Percentiles rank a stretch among this genome's conserved stretches.
phyloP scores from a whole-genome alignment of 768 basidiomycete genomes.

The Favolaschia claudopus region DNA sequence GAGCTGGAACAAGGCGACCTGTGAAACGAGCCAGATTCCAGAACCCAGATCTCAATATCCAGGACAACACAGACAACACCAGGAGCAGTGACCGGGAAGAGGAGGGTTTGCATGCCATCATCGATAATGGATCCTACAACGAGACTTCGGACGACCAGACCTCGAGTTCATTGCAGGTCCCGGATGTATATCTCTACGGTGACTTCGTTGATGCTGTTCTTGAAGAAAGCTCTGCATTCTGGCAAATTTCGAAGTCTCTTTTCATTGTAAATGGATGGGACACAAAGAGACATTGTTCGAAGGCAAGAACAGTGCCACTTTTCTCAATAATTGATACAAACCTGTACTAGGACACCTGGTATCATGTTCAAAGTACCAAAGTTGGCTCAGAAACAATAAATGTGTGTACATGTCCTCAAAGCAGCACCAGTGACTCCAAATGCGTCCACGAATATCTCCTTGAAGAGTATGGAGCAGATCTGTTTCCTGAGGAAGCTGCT shows the following conservation, averaged over 20 bases:
- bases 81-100: too few species aligned
- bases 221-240: background rate
- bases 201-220: background rate
- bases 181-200: background rate
- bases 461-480: background rate
- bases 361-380: background rate
- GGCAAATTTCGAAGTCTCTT: background rate
- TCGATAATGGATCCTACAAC: too few species aligned
- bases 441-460: constrained; percentile 5
- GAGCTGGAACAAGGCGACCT: too few species aligned
- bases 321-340: background rate
- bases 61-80: too few species aligned
- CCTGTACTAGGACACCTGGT: background rate
- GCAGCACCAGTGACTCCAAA: background rate
- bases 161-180: too few species aligned
- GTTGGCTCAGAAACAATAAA: background rate
- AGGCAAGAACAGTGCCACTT: background rate
- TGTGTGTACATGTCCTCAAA: background rate
- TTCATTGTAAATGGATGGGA: constrained; percentile 17
- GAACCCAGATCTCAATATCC: too few species aligned
- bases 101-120: too few species aligned
- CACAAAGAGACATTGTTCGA: background rate
- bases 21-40: too few species aligned
- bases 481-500: background rate
- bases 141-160: too few species aligned